A percentile compares a stretch with the other conserved stretches of the same genome.
Evolutionary conservation across 768 basidiomycete genomes (phyloP).

Genomic region (Podaxis sp.): DNA sequence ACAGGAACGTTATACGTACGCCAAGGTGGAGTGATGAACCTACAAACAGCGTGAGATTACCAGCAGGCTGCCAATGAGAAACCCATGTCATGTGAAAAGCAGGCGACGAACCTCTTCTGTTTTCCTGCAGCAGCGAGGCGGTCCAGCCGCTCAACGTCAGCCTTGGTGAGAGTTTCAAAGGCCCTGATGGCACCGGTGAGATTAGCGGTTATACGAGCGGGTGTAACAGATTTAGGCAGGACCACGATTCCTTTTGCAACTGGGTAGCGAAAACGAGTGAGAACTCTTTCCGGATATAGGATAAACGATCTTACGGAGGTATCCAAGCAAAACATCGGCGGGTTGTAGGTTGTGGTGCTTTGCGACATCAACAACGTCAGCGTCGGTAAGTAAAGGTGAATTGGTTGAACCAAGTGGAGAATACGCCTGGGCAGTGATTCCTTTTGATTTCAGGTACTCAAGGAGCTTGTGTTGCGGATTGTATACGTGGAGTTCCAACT

Average conservation of each 20-base stretch:
- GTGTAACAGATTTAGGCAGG: conserved; percentile 79
- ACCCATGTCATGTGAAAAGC: neutral
- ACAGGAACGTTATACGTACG: conserved; percentile 42
- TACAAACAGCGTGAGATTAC: conserved; percentile 19
- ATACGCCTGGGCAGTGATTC: conserved; percentile 75
- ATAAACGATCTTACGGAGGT: conserved; percentile 46
- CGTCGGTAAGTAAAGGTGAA: conserved; percentile 66
- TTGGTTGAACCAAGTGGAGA: conserved; percentile 75
- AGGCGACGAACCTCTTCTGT: conserved; percentile 50
- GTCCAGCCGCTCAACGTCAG: conserved; percentile 59
- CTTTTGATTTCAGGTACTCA: conserved; percentile 60
- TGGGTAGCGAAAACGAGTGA: conserved; percentile 24
- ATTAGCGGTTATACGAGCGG: conserved; percentile 63
- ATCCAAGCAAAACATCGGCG: conserved; percentile 61
- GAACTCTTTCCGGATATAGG: conserved; percentile 1
- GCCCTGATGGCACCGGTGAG: conserved; percentile 50
- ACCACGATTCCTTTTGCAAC: conserved; percentile 64
- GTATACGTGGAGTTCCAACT: conserved; percentile 76
- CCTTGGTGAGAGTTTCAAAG: conserved; percentile 41
- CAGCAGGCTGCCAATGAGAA: conserved; percentile 7
- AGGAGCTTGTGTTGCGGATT: conserved; percentile 73
- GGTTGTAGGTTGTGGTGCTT: conserved; percentile 52
- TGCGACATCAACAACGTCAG: conserved; percentile 59
- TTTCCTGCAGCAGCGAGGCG: conserved; percentile 59
- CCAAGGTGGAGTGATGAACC: conserved; percentile 68